Evolutionary conservation across 2,329 filamentous ascomycete species (phyloP), one percentile per base, ranked within the genome.

Genomic region (Aschersonia sp.): DNA sequence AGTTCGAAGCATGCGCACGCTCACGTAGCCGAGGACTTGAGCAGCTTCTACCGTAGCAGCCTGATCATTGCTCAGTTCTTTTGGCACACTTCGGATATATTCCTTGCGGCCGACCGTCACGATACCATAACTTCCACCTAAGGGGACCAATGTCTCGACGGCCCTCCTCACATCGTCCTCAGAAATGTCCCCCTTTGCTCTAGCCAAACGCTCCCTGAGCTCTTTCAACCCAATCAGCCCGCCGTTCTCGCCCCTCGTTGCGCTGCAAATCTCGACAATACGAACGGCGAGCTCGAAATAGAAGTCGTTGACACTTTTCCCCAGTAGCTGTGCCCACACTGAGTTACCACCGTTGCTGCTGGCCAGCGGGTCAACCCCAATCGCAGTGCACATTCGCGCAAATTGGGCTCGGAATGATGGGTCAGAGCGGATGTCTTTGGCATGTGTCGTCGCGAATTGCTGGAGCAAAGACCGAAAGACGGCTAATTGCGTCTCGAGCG

Each of bases 211-310:
- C 59, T 89, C 83, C 49, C 80, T 72, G 56, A 94, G 81, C 64
- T 97, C 90, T 43, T 77, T 71, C 14, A 97, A 76, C 9, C 85
- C 85, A 47, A 98, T 87, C 57, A 98, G 70, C 0, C 92, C 92
- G 6, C 92, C 92, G 62, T 98, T 98, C 66, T 96, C 90, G 4
- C 78, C 79, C 46, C 92, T 74, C 43, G 88, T 96, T 46, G 83
- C 79, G 5, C 87, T 75, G 61, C 92, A 98, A 6, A 96, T 80
- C 64, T 97, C 90, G 5, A 98, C 92, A 1, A 97, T 85, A 45
- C 87, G 77, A n/a, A 97, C 90, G 1, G 88, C 92, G 43, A 98
- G 79, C 69, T 94, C 90, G 64, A 97, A 97, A 68, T 97, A 98
- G 62, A 98, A 98, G 64, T 98, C 92, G 62, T 96, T 94, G 56